Evolutionary conservation across 2,329 filamentous ascomycete species (phyloP), one percentile per base, ranked within the genome.

Genomic region (Neonectria magnoliae): DNA sequence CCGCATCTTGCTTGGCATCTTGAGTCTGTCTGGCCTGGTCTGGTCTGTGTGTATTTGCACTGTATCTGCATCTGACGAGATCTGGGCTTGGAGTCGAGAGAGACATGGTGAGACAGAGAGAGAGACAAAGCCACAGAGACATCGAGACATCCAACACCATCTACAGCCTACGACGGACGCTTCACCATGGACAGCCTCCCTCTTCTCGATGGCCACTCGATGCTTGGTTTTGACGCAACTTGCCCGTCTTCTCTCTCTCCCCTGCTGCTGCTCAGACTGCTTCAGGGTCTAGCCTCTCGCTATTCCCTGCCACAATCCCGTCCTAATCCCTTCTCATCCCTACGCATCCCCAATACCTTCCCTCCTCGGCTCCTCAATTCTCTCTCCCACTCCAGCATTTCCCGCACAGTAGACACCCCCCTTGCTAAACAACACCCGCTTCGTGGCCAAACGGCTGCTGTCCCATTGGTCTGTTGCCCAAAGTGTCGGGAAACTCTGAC

Each of bases 381-480:
- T 50, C 7, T 33, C 27, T 18, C 22, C 14, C n/a, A 18, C 57
- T 71, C 68, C 68, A 71, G 71, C 57, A 67, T 71, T 68, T 71
- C 68, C 68, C 66, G 66, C 68, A 69, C 65, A 61, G 69, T 71
- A 69, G 67, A 51, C 51, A 57, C 38, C 41, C 44, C 44, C 22
- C 38, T 18, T 42, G n/a, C n/a, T 20, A 42, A 18, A 20, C 7
- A 42, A 31, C n/a, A 33, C 48, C 11, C 57, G 57, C 64, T 65
- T 31, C 56, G 66, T 57, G 54, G 57, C 47, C 60, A 53, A 68
- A 62, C 64, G 52, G 60, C 56, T 45, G 18, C 22, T n/a, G 48
- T 51, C 65, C 52, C 59, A 71, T 72, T 72, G 70, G 70, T 52
- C 29, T 20, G 42, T 22, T 38, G 9, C 42, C 25, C 18, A 31